Conservation (phyloP, 306 rosid species). For the Cicer yamashitae region DNA sequence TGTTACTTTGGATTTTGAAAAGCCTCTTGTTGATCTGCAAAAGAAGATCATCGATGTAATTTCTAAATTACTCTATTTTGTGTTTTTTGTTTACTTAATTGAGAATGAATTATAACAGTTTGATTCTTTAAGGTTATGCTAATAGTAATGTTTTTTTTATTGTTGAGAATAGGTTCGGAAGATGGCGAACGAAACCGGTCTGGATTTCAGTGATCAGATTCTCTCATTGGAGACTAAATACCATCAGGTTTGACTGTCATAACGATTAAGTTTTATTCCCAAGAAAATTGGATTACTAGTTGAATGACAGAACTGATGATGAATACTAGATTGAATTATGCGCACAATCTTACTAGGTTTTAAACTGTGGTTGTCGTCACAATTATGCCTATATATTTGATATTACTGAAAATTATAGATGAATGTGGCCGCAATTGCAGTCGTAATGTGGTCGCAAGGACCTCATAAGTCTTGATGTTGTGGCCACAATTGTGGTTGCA, state of each 20-base stretch:
- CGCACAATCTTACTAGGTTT: slow-evolving; percentile 19
- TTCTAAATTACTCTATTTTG: slow-evolving; percentile 30
- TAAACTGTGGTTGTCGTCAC: background rate
- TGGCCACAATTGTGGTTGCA: background rate
- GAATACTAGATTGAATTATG: slow-evolving; percentile 39
- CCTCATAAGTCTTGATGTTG: background rate
- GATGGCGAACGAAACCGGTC: slow-evolving; percentile 86
- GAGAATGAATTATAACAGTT: slow-evolving; percentile 19
- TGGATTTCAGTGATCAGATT: slow-evolving; percentile 94
- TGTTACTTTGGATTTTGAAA: slow-evolving; percentile 80
- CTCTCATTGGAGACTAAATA: slow-evolving; percentile 71
- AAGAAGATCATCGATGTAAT: slow-evolving; percentile 87
- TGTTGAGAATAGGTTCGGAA: slow-evolving; percentile 68
- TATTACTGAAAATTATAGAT: background rate
- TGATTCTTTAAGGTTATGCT: slow-evolving; percentile 37
- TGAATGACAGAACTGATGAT: slow-evolving; percentile 28
- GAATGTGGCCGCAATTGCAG: background rate
- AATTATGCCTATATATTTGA: background rate
- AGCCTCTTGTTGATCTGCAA: slow-evolving; percentile 75
- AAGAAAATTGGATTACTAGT: slow-evolving; percentile 16
- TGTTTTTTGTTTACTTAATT: slow-evolving; percentile 27
- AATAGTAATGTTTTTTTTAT: slow-evolving; percentile 3
- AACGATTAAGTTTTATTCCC: slow-evolving; percentile 19
- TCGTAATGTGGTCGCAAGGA: background rate
- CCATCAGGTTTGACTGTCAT: slow-evolving; percentile 65